Evolutionary conservation across 345 rosid species (phyloP).

Genomic region (Hypericum androsaemum): DNA sequence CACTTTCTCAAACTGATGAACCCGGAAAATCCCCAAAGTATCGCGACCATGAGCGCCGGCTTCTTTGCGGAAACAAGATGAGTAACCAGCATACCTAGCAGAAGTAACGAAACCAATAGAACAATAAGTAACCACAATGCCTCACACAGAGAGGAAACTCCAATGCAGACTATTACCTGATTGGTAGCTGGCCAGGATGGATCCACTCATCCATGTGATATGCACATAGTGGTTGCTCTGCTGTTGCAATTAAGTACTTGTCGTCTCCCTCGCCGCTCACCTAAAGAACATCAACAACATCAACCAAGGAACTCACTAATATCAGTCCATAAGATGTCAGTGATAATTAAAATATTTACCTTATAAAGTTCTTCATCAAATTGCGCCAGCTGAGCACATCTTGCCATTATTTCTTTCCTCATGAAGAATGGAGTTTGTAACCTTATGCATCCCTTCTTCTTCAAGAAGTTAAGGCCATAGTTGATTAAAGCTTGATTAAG

Average conservation of each 20-base stretch:
- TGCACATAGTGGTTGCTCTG: slow-evolving; percentile 92
- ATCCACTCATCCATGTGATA: slow-evolving; percentile 91
- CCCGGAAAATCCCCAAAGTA: slow-evolving; percentile 89
- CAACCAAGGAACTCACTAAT: too few relatives aligned
- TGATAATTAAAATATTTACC: slow-evolving; percentile 23
- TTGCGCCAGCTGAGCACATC: slow-evolving; percentile 88
- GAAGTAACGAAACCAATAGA: slow-evolving; percentile 5
- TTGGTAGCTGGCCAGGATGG: slow-evolving; percentile 70
- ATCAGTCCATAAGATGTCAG: too few relatives aligned
- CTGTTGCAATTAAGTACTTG: slow-evolving; percentile 89
- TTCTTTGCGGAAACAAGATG: slow-evolving; percentile 95
- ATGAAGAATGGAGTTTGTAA: slow-evolving; percentile 87
- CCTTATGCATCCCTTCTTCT: slow-evolving; percentile 47
- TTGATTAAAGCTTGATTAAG: slow-evolving; percentile 87
- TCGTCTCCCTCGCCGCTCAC: slow-evolving; percentile 96
- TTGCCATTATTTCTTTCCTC: slow-evolving; percentile 88
- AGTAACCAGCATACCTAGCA: slow-evolving; percentile 86
- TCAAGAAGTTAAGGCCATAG: slow-evolving; percentile 65
- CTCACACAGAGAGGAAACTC: not conserved
- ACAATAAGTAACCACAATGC: not conserved
- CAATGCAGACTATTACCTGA: slow-evolving; percentile 33
- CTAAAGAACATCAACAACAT: too few relatives aligned
- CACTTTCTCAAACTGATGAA: slow-evolving; percentile 96
- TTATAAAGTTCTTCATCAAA: slow-evolving; percentile 95
- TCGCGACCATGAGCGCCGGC: slow-evolving; percentile 98